Conservation (phyloP, 768 basidiomycete genomes). For the Epithele typhae region DNA sequence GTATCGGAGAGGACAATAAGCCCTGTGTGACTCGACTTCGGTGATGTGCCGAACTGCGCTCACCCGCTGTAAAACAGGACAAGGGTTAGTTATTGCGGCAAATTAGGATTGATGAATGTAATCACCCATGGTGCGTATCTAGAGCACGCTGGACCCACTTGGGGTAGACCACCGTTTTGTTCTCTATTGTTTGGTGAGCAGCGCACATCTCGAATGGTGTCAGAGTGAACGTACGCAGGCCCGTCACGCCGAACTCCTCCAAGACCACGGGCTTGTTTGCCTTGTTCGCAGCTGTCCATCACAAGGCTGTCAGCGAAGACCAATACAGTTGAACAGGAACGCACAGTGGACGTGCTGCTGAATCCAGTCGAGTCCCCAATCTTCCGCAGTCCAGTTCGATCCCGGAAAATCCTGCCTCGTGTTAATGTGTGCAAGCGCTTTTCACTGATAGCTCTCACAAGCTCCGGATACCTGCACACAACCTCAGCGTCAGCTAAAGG, state of each 20-base stretch:
- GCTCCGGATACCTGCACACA: slow-evolving; percentile 25
- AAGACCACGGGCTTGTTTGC: slow-evolving; percentile 28
- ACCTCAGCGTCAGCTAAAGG: background rate
- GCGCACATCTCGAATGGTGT: background rate
- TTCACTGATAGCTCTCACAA: slow-evolving; percentile 15
- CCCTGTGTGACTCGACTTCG: too few relatives aligned
- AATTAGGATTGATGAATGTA: too few relatives aligned
- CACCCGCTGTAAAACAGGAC: too few relatives aligned
- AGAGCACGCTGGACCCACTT: slow-evolving; percentile 46
- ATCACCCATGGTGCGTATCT: slow-evolving; percentile 45
- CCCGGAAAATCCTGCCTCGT: slow-evolving; percentile 39
- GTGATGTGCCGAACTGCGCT: too few relatives aligned
- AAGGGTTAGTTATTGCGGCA: too few relatives aligned
- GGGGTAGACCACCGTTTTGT: slow-evolving; percentile 48
- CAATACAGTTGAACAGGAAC: slow-evolving; percentile 1
- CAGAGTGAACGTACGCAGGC: slow-evolving; percentile 31
- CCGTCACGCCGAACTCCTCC: slow-evolving; percentile 31
- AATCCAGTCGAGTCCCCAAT: slow-evolving; percentile 32
- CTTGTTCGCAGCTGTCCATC: slow-evolving; percentile 45
- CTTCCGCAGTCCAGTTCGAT: slow-evolving; percentile 40
- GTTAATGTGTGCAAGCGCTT: background rate
- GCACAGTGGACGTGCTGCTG: slow-evolving; percentile 30
- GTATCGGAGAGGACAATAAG: too few relatives aligned
- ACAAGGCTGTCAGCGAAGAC: too few relatives aligned
- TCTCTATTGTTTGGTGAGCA: slow-evolving; percentile 27